Evolutionary conservation across 345 rosid genomes (phyloP), one percentile per base, ranked within the genome.

Genomic region (Cardiospermum halicacabum): DNA sequence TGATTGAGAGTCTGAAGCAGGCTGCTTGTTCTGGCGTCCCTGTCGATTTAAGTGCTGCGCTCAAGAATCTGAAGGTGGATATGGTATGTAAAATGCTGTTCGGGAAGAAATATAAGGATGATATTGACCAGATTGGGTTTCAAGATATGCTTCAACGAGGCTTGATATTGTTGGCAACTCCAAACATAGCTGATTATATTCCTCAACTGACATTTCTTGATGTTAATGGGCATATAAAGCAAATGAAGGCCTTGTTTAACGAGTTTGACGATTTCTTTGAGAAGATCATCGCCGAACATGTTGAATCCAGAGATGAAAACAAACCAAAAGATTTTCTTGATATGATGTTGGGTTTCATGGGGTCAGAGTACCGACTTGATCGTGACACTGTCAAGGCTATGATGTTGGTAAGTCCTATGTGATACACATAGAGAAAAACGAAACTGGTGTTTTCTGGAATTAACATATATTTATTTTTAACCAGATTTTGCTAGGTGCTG

Each of bases 41-140:
- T 3, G 72, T 75, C 0, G 72, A 78, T 37, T 30, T 78, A 1
- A 75, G 74, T n/a, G 65, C 57, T 3, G 72, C 43, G 69, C 32
- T 79, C 1, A 53, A 62, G 1, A 40, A 32, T 18, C 68, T 68
- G 4, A 70, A 43, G 26, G 62, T 74, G 0, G 71, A 67, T 36
- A 75, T 75, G 71, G 73, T 62, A 26, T 72, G 75, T 18, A 63
- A 69, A 54, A 79, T 79, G 83, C 64, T 76, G 7, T 62, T 79
- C 3, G 80, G 83, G 61, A 79, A 73, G 73, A 79, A 75, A 45
- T 79, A 67, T 48, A 3, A n/a, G 64, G 49, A 43, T 19, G 21
- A 43, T 7, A 9, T 7, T 5, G 21, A 43, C 37, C 67, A 65
- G 69, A 75, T 66, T 34, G 72, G 80, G 32, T 73, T 72, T 58